Evolutionary conservation across 208 protist genomes (phyloP).

Genomic region (Porcisia hertigi): DNA sequence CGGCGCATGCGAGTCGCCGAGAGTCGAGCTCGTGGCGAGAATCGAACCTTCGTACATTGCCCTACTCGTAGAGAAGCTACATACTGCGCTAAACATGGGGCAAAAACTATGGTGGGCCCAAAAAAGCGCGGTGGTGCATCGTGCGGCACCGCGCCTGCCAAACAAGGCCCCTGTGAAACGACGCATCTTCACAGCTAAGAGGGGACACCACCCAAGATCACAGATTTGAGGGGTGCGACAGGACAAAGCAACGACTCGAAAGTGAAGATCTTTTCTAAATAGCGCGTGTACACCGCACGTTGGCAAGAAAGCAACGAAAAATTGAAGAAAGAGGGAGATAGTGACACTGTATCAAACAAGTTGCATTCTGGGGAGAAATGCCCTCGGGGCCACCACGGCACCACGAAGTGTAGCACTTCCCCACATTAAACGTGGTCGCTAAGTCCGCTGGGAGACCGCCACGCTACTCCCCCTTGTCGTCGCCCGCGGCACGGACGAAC

Average conservation of each 20-base stretch:
- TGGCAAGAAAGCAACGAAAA: background rate
- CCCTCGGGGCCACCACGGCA: background rate
- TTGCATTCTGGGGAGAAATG: background rate
- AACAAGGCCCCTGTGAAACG: constrained; percentile 14
- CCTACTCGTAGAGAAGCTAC: background rate
- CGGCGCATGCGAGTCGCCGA: background rate
- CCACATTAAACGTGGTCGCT: background rate
- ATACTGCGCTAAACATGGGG: background rate
- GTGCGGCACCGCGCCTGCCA: constrained; percentile 1
- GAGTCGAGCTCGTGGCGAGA: background rate
- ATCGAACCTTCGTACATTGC: background rate
- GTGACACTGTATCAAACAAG: background rate
- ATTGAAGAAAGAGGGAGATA: background rate
- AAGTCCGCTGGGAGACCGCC: background rate
- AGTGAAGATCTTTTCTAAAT: background rate
- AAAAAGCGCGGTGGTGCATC: background rate
- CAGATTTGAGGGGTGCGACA: background rate
- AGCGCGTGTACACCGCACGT: background rate
- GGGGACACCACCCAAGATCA: background rate
- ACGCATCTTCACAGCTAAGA: constrained; percentile 10
- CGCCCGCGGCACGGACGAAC: background rate
- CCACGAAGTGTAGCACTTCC: background rate
- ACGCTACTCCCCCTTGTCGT: background rate
- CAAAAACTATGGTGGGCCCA: background rate
- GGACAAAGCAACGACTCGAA: background rate